Evolutionary conservation across 2,329 filamentous ascomycete species (phyloP).

Genomic region (Botrytis sinoallii): DNA sequence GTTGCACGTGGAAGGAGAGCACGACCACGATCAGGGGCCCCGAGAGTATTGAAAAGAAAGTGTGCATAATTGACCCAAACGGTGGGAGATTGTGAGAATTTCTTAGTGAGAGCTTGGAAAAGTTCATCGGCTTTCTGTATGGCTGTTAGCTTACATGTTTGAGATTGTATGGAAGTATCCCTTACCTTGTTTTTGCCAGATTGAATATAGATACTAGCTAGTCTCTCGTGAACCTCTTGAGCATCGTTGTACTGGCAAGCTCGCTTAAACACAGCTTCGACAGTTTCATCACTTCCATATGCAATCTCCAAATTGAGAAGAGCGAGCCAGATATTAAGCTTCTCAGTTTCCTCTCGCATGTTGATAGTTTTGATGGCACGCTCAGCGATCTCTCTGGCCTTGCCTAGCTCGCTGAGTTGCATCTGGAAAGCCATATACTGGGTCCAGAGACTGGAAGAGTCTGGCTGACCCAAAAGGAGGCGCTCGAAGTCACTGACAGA

Average conservation of each 20-base stretch:
- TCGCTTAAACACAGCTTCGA: conserved; percentile 84
- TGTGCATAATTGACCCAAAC: conserved; percentile 95
- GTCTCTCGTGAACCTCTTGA: conserved; percentile 81
- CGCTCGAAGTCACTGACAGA: conserved; percentile 91
- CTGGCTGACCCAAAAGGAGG: conserved; percentile 84
- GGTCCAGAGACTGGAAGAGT: conserved; percentile 92
- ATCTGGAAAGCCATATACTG: conserved; percentile 99
- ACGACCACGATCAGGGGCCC: conserved; percentile 69
- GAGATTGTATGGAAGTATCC: conserved; percentile 17
- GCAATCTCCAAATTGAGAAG: conserved; percentile 91
- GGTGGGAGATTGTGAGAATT: conserved; percentile 73
- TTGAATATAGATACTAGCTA: conserved; percentile 93
- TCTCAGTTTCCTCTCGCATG: conserved; percentile 86
- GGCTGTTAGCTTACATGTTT: conserved; percentile 27
- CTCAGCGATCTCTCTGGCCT: conserved; percentile 85
- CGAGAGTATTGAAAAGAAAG: conserved; percentile 76
- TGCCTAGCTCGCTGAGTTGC: conserved; percentile 82
- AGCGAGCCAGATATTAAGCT: conserved; percentile 93
- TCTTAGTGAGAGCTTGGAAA: conserved; percentile 84
- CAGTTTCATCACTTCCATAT: conserved; percentile 77
- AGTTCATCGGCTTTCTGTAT: conserved; percentile 79
- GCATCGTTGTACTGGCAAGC: conserved; percentile 93
- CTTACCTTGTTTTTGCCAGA: conserved; percentile 80
- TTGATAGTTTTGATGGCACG: conserved; percentile 88
- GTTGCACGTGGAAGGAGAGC: conserved; percentile 78